phyloP scores from a whole-genome alignment of 371 early-diverging fungal genomes.

The Mortierella sp. region DNA sequence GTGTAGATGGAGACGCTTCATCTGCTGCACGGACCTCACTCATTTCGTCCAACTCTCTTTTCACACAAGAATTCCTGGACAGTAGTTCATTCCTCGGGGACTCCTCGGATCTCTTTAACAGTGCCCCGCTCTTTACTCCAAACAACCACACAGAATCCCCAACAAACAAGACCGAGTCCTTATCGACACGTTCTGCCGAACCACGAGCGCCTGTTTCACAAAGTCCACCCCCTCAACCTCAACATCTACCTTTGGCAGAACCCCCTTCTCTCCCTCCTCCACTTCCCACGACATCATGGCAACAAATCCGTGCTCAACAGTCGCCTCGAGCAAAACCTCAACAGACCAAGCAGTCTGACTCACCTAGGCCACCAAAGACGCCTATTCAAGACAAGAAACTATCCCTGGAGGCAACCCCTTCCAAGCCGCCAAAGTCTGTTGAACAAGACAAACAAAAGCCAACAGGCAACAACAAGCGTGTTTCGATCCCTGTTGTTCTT shows the following conservation, averaged over 20 bases:
- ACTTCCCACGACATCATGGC: not conserved
- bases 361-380: not conserved
- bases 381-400: not conserved
- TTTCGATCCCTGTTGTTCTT: conserved; percentile 37
- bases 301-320: not conserved
- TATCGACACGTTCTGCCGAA: not conserved
- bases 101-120: conserved; percentile 17
- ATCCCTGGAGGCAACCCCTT: not conserved
- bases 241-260: too few relatives aligned
- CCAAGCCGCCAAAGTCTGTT: conserved; percentile 3
- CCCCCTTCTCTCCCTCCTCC: not conserved
- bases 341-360: conserved; percentile 4
- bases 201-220: not conserved
- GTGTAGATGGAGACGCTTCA: not conserved
- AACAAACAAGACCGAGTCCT: conserved; percentile 4
- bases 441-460: conserved; percentile 10
- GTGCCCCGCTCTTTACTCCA: conserved; percentile 23
- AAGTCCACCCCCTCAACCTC: not conserved
- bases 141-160: conserved; percentile 6
- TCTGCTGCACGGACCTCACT: conserved; percentile 12
- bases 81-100: conserved; percentile 27
- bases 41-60: conserved; percentile 14
- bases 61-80: conserved; percentile 37
- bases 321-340: not conserved
- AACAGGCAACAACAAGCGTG: conserved; percentile 13